These are phyloP conservation scores for Pecoramyces ruminantium DNA, from an alignment of 192 early-diverging fungal genomes.

Conservation along the genomic window DNA sequence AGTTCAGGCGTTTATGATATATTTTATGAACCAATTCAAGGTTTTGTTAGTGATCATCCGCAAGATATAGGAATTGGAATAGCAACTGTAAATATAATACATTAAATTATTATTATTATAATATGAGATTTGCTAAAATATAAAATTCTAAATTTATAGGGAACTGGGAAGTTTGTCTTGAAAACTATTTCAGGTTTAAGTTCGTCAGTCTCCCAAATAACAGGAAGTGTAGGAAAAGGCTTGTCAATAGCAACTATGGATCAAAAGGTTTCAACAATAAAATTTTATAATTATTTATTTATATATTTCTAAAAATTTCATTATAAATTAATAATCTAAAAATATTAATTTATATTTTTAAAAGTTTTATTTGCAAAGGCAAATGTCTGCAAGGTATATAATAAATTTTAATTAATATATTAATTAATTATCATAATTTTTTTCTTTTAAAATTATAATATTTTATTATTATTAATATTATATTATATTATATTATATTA, in stretches of 20 bases:
- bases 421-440: no score
- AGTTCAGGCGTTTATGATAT: constrained; percentile 87
- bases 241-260: constrained; percentile 79
- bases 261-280: constrained; percentile 27
- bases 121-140: not conserved
- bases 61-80: constrained; percentile 87
- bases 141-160: constrained; percentile 15
- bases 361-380: not conserved
- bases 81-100: constrained; percentile 56
- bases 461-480: no score
- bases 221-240: constrained; percentile 91
- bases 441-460: no score
- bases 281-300: no score
- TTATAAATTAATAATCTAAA: no score
- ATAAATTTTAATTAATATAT: no score
- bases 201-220: constrained; percentile 86
- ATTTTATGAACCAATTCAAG: constrained; percentile 96
- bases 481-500: no score
- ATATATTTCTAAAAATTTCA: no score
- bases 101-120: constrained; percentile 6
- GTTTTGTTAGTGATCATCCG: constrained; percentile 83
- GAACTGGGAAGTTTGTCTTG: constrained; percentile 55
- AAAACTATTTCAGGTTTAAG: constrained; percentile 95
- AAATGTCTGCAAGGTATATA: not conserved
- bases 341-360: not conserved